Base-by-base conservation (phyloP, 805 yeast species). In the Zygosaccharomyces rouxii region DNA sequence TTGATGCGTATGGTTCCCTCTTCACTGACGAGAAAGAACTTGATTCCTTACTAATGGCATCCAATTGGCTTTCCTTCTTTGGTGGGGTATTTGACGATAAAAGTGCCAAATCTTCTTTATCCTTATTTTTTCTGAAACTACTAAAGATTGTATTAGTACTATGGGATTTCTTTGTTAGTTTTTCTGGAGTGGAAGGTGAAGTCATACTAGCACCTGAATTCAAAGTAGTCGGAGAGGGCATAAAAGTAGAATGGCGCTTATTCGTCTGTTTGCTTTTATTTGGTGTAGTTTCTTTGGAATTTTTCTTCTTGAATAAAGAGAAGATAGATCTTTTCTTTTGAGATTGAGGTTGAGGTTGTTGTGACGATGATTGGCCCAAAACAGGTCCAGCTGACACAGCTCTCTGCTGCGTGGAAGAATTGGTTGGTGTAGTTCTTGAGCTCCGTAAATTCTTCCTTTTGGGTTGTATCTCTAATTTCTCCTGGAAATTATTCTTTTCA, bases 101-200 rank as follows among this genome's bases (percentile, higher is more conserved):
- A 4, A 28, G 35, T 25, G 44, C 35, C 35, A 16, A 28, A 29
- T 41, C 44, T 5, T 41, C 44, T 18, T 29, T 41, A 16, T 50
- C 55, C 48, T 54, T 59, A 35, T 49, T 53, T 41, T 55, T 58
- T 40, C 55, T 53, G 28, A 65, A 59, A 7, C 56, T 53, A 42
- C 57, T 58, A 31, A 65, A 65, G 16, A 65, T 55, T 26, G 62
- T 62, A n/a, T 49, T 59, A 26, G 59, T 62, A 40, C 68, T 64
- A 21, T 55, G 58, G 2, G 68, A 63, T 44, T 58, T 63, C 29
- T 58, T 60, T 0, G 58, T 51, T 1, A 59, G 35, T 25, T 56
- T 58, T 23, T 55, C 61, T 7, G 64, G 53, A 1, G 57, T 39
- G 37, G 55, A 18, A 35, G 42, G 23, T n/a, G 43, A 30, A 30